Base-by-base conservation (phyloP, 352 stramenopile species). In the Aphanomyces euteiches region DNA sequence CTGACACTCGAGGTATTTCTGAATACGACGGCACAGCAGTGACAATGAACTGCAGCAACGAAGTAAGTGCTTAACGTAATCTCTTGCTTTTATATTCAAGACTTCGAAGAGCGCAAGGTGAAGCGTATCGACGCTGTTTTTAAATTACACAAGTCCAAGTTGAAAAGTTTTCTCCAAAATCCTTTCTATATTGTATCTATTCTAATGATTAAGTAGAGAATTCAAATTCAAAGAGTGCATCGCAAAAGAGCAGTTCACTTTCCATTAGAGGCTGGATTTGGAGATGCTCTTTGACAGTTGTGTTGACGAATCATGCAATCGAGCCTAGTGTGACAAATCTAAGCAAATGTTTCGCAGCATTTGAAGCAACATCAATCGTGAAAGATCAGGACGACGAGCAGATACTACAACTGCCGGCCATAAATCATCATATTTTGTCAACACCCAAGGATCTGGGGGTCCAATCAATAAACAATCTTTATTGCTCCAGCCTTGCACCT, bases 31-130 rank as follows among this genome's bases (percentile, higher is more conserved):
- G n/a, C n/a, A n/a, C n/a, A n/a, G n/a, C n/a, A n/a, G n/a, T n/a
- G n/a, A n/a, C n/a, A n/a, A n/a, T n/a, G n/a, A n/a, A n/a, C n/a
- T n/a, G n/a, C n/a, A n/a, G n/a, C n/a, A n/a, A n/a, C n/a, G n/a
- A n/a, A n/a, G n/a, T n/a, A n/a, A n/a, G n/a, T n/a, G n/a, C n/a
- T n/a, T n/a, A n/a, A n/a, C n/a, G n/a, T n/a, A n/a, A n/a, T n/a
- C n/a, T n/a, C n/a, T n/a, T n/a, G n/a, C n/a, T n/a, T n/a, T n/a
- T n/a, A n/a, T n/a, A 80, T 92, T 57, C 79, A 85, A 50, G 83
- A 89, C n/a, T 78, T 91, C 38, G 86, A 93, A 50, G 80, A 81
- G 12, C 83, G 86, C 1, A 61, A 89, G 39, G 76, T 70, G 1
- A 78, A 89, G 60, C 90, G 76, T 45, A 66, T 90, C 7, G 72